These are phyloP conservation scores for Diplodia scrobiculata DNA, from an alignment of 2,329 filamentous ascomycete genomes.

Conservation along the genomic window DNA sequence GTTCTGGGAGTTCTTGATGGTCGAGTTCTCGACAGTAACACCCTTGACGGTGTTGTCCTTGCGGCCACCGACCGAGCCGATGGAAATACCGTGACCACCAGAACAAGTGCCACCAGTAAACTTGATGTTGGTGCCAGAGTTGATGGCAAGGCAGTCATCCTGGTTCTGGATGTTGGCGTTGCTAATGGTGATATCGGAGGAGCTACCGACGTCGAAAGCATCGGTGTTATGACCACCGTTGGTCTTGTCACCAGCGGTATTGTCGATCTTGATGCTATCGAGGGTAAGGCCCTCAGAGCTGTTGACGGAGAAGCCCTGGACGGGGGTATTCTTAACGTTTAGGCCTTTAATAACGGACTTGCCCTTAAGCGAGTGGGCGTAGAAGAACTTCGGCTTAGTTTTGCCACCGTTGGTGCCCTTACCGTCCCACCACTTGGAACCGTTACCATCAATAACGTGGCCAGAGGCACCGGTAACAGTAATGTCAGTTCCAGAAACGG, in stretches of 20 bases:
- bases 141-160: slow-evolving; percentile 59
- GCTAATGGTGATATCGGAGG: slow-evolving; percentile 50
- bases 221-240: slow-evolving; percentile 51
- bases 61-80: slow-evolving; percentile 58
- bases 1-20: slow-evolving; percentile 53
- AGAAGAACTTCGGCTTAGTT: slow-evolving; percentile 35
- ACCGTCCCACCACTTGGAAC: slow-evolving; percentile 50
- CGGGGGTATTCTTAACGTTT: slow-evolving; percentile 59
- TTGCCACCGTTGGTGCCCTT: slow-evolving; percentile 51
- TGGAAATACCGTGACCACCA: slow-evolving; percentile 57
- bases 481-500: slow-evolving; percentile 46
- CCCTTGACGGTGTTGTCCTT: slow-evolving; percentile 54
- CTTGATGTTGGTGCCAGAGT: slow-evolving; percentile 48
- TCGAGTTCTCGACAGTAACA: slow-evolving; percentile 53
- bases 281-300: slow-evolving; percentile 46
- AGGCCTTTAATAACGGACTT: slow-evolving; percentile 46
- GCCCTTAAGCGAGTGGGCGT: slow-evolving; percentile 32
- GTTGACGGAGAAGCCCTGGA: slow-evolving; percentile 52
- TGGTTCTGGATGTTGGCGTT: slow-evolving; percentile 55
- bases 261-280: slow-evolving; percentile 55
- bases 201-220: slow-evolving; percentile 55
- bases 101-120: slow-evolving; percentile 41
- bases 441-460: slow-evolving; percentile 47
- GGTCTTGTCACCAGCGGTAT: slow-evolving; percentile 50
- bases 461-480: slow-evolving; percentile 45